Evolutionary conservation across 495 filamentous ascomycete species (phyloP).

Genomic region (Cercophora samala): DNA sequence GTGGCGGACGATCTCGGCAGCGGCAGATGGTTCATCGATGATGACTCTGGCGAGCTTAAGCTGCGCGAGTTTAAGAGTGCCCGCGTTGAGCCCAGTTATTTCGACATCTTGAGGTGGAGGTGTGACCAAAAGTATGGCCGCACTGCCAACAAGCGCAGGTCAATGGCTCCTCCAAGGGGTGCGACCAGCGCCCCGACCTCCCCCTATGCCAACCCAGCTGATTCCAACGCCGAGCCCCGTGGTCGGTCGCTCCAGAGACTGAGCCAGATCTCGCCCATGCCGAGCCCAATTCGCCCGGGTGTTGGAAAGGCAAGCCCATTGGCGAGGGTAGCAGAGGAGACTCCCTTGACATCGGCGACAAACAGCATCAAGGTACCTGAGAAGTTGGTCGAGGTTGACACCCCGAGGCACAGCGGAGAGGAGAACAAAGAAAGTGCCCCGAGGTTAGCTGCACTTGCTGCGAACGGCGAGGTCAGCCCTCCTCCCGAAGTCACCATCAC

Average conservation of each 20-base stretch:
- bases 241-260: slow-evolving; percentile 56
- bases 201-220: slow-evolving; percentile 52
- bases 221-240: slow-evolving; percentile 44
- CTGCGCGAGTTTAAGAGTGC: slow-evolving; percentile 83
- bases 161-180: slow-evolving; percentile 34
- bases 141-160: slow-evolving; percentile 45
- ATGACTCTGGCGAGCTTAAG: slow-evolving; percentile 88
- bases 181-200: slow-evolving; percentile 47
- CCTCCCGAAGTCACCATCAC: slow-evolving; percentile 20
- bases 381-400: slow-evolving; percentile 48
- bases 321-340: slow-evolving; percentile 52
- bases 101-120: slow-evolving; percentile 92
- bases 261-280: slow-evolving; percentile 48
- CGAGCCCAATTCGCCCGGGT: slow-evolving; percentile 51
- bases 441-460: slow-evolving; percentile 30
- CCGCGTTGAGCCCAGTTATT: slow-evolving; percentile 87
- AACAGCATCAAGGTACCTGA: slow-evolving; percentile 14
- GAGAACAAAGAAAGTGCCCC: slow-evolving; percentile 37
- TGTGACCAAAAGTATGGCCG: slow-evolving; percentile 92
- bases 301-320: slow-evolving; percentile 52
- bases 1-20: slow-evolving; percentile 87
- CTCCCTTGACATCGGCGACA: slow-evolving; percentile 13
- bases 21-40: slow-evolving; percentile 83
- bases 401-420: slow-evolving; percentile 49
- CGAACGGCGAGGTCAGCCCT: slow-evolving; percentile 31